Evolutionary conservation across 73 alveolate genomes (phyloP), one percentile per base, ranked within the genome.

Genomic region (Blepharisma japonicum): DNA sequence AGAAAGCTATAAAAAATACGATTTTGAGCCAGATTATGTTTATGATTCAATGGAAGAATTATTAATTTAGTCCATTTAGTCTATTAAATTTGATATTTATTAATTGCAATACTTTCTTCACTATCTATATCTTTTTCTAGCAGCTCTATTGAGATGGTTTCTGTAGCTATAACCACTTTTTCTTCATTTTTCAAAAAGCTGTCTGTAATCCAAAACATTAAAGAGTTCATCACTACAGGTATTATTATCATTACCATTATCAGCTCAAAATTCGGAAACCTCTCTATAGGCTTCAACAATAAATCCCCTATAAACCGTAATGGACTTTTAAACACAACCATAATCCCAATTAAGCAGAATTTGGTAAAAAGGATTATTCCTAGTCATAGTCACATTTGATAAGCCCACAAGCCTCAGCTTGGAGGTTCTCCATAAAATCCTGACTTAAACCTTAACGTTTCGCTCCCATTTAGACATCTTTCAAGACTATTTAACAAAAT

Each of bases 171-270:
- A 8, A 14, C 49, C 39, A 61, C 38, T 61, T 61, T 20, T n/a
- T 27, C 20, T 7, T 5, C 79, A 45, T 46, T 71, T 54, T 71
- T 71, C 71, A 71, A 46, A 45, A 45, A 71, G 42, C 68, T 71
- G 32, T 71, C 81, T 23, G 68, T 54, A 49, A 71, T 71, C 77
- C 81, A 71, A 46, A 71, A 71, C 67, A 45, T 45, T 2, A 71
- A 6, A 6, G 72, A 48, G 47, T 71, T 71, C 25, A 49, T 27
- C 32, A 71, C 46, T 9, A 71, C 72, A 0, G 81, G 81, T 7
- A 71, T 71, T 23, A 71, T 18, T 6, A 71, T 49, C 81, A 71
- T 71, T 27, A 71, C 81, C 21, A 14, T 11, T 23, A 71, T n/a
- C 47, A 71, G 47, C 32, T 71, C 68, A 9, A 71, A 8, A 7